Conservation (phyloP, 495 filamentous ascomycete species). For the Lasiosphaeria ovina region DNA sequence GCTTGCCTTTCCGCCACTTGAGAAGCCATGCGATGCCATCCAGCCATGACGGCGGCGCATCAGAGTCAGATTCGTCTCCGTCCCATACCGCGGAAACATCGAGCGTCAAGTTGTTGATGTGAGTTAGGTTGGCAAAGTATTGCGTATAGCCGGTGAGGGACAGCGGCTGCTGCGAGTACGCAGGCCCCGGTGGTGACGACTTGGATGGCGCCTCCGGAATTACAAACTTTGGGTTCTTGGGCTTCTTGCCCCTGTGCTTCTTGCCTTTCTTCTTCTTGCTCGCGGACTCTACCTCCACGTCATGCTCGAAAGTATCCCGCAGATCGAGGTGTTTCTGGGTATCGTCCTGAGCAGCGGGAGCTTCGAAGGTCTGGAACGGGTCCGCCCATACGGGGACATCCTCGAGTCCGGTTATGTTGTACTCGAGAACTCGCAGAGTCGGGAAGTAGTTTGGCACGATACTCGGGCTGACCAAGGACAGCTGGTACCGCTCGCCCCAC, state of each 20-base stretch:
- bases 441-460: slow-evolving; percentile 94
- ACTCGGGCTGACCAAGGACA: slow-evolving; percentile 77
- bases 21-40: slow-evolving; percentile 16
- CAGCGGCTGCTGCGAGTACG: slow-evolving; percentile 83
- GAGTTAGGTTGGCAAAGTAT: slow-evolving; percentile 89
- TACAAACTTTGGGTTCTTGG: slow-evolving; percentile 59
- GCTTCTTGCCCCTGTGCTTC: slow-evolving; percentile 52
- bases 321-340: slow-evolving; percentile 26
- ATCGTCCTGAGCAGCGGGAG: not conserved
- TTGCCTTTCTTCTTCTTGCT: slow-evolving; percentile 51
- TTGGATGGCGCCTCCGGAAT: slow-evolving; percentile 72
- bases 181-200: slow-evolving; percentile 76
- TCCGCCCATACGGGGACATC: slow-evolving; percentile 46
- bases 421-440: slow-evolving; percentile 80
- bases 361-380: slow-evolving; percentile 8
- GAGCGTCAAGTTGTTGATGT: slow-evolving; percentile 62
- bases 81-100: slow-evolving; percentile 7
- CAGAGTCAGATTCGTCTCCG: slow-evolving; percentile 1
- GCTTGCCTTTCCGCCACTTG: slow-evolving; percentile 55
- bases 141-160: slow-evolving; percentile 77
- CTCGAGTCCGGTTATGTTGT: slow-evolving; percentile 85
- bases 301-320: slow-evolving; percentile 8
- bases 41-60: slow-evolving; percentile 20
- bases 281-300: slow-evolving; percentile 6
- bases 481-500: slow-evolving; percentile 80